phyloP scores from a whole-genome alignment of 257 asterid species.

The Solanum piurae region DNA sequence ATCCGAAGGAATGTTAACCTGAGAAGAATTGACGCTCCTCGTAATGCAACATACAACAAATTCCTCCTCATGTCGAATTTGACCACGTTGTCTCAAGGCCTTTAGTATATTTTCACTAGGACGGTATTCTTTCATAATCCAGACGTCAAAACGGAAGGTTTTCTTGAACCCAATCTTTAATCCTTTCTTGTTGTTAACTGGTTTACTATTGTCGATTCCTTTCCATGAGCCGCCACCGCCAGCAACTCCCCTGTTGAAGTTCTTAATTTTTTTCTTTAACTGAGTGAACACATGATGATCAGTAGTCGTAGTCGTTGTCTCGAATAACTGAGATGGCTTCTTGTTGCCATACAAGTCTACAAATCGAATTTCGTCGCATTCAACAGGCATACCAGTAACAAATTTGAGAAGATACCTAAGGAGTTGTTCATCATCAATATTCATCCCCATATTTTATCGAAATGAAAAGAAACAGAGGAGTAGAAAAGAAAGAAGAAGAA shows the following conservation, averaged over 20 bases:
- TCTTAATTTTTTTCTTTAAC: neutral
- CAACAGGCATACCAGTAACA: neutral
- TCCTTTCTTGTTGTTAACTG: neutral
- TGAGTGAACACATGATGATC: too few species aligned
- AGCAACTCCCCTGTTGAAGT: neutral
- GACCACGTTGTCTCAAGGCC: neutral
- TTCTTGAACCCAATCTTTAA: neutral
- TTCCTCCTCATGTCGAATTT: neutral
- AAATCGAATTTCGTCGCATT: neutral
- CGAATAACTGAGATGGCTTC: neutral
- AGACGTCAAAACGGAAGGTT: neutral
- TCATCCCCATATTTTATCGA: neutral
- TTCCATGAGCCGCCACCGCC: neutral
- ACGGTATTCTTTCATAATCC: neutral
- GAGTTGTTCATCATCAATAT: neutral
- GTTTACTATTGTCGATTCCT: neutral
- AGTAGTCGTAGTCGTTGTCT: too few species aligned
- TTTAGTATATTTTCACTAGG: neutral
- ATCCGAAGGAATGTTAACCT: neutral
- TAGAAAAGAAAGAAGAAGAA: too few species aligned
- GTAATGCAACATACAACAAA: neutral
- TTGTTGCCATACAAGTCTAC: neutral
- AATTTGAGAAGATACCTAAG: neutral
- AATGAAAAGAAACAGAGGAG: neutral
- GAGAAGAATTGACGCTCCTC: neutral